Evolutionary conservation across 1,139 yeast genomes (phyloP).

Genomic region (Saccharomyces hybrid): DNA sequence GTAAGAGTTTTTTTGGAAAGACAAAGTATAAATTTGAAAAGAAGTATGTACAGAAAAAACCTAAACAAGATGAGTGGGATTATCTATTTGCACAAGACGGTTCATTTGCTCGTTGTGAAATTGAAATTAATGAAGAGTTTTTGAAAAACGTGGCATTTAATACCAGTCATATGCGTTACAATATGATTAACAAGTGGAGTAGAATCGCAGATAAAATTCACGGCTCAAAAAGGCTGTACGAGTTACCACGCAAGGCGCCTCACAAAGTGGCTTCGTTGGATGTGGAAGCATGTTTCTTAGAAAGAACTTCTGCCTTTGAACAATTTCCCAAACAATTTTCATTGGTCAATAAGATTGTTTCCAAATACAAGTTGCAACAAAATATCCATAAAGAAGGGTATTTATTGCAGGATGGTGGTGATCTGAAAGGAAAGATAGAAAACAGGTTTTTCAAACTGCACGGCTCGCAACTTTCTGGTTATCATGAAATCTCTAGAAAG

Average conservation of each 20-base stretch:
- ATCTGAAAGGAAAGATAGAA: constrained; percentile 47
- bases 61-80: constrained; percentile 48
- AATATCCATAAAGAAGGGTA: constrained; percentile 45
- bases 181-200: constrained; percentile 82
- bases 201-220: constrained; percentile 32
- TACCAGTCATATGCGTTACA: constrained; percentile 42
- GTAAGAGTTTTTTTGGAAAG: constrained; percentile 33
- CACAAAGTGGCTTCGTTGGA: constrained; percentile 61
- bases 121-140: constrained; percentile 46
- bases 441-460: constrained; percentile 53
- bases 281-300: constrained; percentile 66
- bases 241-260: constrained; percentile 39
- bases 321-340: constrained; percentile 59
- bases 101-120: constrained; percentile 71
- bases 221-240: constrained; percentile 26
- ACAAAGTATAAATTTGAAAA: constrained; percentile 37
- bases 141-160: constrained; percentile 12
- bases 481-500: constrained; percentile 53
- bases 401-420: constrained; percentile 74
- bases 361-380: constrained; percentile 40
- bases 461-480: constrained; percentile 58
- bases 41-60: constrained; percentile 45
- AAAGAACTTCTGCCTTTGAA: constrained; percentile 50
- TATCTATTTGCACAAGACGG: constrained; percentile 72
- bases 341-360: constrained; percentile 47